Percentiles rank a stretch among this genome's conserved stretches.
These are phyloP conservation scores for Salix arbutifolia DNA, from an alignment of 345 rosid species.

Conservation along the genomic window DNA sequence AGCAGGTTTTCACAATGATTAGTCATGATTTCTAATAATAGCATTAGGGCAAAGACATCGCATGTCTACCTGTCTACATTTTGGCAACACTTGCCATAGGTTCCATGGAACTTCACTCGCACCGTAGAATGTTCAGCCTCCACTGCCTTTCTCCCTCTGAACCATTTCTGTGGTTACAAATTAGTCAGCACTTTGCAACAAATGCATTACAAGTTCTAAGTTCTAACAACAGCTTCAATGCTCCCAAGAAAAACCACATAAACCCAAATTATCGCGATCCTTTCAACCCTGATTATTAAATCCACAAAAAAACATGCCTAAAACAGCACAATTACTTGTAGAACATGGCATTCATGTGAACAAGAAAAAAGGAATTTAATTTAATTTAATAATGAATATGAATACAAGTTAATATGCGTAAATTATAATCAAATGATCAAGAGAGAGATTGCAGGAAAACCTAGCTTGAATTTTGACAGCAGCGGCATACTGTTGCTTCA, in stretches of 20 bases:
- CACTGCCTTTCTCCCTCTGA: slow-evolving; percentile 79
- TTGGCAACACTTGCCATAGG: slow-evolving; percentile 60
- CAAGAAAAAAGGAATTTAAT: not conserved
- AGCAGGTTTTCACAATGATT: not conserved
- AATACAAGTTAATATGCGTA: not conserved
- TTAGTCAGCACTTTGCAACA: slow-evolving; percentile 34
- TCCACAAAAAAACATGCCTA: not conserved
- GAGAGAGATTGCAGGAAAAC: not conserved
- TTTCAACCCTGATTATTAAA: not conserved
- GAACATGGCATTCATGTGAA: not conserved
- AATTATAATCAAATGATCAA: not conserved
- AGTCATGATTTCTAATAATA: not conserved
- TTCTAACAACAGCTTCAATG: not conserved
- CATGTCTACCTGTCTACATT: slow-evolving; percentile 64
- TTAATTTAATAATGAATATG: not conserved
- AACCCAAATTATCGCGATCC: not conserved
- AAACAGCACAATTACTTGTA: not conserved
- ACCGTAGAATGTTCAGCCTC: slow-evolving; percentile 58
- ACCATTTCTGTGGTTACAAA: slow-evolving; percentile 76
- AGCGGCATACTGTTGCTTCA: slow-evolving; percentile 70
- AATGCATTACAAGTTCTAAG: not conserved
- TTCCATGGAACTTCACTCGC: slow-evolving; percentile 57
- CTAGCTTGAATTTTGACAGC: slow-evolving; percentile 79
- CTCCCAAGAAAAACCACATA: not conserved
- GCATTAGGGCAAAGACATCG: not conserved